Evolutionary conservation across 1,284 basidiomycete species (phyloP), one percentile per base, ranked within the genome.

Genomic region (Meira nashicola): DNA sequence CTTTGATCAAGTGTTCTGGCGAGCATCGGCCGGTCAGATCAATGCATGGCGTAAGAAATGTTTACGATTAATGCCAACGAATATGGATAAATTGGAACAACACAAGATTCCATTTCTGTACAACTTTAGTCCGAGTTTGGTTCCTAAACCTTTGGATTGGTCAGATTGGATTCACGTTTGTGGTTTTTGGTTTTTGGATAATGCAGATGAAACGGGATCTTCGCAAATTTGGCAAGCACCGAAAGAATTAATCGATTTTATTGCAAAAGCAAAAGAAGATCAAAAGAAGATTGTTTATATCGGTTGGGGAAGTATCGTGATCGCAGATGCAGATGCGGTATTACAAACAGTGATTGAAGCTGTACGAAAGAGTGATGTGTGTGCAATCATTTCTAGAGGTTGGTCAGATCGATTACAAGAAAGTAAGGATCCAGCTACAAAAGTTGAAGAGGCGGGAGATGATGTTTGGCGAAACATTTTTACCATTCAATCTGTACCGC

Each of bases 1-100:
- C 84, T 97, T 97, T 75, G 94, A 98, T 77, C 92, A 96, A 81
- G 89, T 98, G 39, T 95, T 98, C 80, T 98, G 94, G 94, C 84
- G 89, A 55, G 92, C 89, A 8, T 84, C 93, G 1, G 62, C 72
- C 10, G 88, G 89, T 1, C 94, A 97, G 77, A 88, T 98, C 73
- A 98, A 98, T 76, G 85, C 89, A 46, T 98, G 92, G 92, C 83
- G 95, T 28, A 85, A 87, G 66, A 85, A 90, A 66, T 79, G 85
- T 10, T 80, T 97, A n/a, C 84, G 84, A 39, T 84, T 98, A 47
- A 84, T 84, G 2, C 82, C 87, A 58, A 97, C 94, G 8, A 92
- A 83, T 63, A 82, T 94, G 39, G 94, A 96, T 79, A 90, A 87
- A 80, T 87, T 97, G 84, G 91, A 94, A 74, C 90, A 89, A 53